These are phyloP conservation scores for Creolimax fragrantissima DNA, from an alignment of 78 protist genomes.

Conservation along the genomic window DNA sequence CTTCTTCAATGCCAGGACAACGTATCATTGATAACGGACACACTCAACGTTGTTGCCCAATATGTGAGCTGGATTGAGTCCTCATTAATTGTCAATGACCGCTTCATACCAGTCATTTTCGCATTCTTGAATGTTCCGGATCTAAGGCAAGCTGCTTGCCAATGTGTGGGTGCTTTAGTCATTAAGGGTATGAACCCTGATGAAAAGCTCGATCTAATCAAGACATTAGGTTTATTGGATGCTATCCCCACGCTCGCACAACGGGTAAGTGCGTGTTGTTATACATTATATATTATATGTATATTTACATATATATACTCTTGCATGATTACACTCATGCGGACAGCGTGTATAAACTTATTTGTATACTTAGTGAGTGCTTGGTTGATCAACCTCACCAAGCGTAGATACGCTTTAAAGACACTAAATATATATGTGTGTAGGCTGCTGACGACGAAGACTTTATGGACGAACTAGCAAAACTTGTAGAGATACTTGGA, in stretches of 20 bases:
- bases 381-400: too few species aligned
- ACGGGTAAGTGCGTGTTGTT: not conserved
- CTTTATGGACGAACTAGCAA: not conserved
- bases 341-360: too few species aligned
- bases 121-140: not conserved
- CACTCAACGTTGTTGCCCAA: not conserved
- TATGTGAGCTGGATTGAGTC: not conserved
- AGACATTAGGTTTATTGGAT: not conserved
- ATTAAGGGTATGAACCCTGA: not conserved
- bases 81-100: not conserved
- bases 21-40: not conserved
- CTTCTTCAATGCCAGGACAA: not conserved
- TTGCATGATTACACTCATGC: not conserved
- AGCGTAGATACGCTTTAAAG: too few species aligned
- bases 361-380: too few species aligned
- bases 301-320: not conserved
- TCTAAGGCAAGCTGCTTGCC: not conserved
- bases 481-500: not conserved
- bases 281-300: not conserved
- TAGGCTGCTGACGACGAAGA: not conserved
- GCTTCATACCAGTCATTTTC: not conserved
- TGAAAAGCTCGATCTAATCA: not conserved
- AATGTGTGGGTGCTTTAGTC: not conserved
- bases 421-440: too few species aligned
- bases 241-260: not conserved